Conservation (phyloP, 2,329 filamentous ascomycete species). For the Pseudogymnoascus sp. region DNA sequence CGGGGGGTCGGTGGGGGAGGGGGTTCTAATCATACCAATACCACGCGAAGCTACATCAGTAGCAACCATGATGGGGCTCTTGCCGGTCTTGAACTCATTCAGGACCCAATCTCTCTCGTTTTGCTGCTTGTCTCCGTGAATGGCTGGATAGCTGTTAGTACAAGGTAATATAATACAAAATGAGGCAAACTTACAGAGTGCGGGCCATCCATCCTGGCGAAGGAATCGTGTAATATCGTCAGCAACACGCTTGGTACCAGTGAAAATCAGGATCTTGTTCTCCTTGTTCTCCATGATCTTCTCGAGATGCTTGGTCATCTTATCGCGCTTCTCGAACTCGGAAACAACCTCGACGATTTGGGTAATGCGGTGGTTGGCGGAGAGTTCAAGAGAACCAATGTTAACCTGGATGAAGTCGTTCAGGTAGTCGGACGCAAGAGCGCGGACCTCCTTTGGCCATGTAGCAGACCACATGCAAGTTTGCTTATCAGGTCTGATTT, state of each 20-base stretch:
- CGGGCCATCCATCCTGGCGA: conserved; percentile 95
- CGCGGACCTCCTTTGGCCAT: conserved; percentile 97
- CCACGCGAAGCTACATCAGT: conserved; percentile 99
- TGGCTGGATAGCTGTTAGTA: conserved; percentile 53
- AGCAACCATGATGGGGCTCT: conserved; percentile 99
- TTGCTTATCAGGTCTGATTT: conserved; percentile 96
- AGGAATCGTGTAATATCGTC: conserved; percentile 97
- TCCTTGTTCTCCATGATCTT: conserved; percentile 94
- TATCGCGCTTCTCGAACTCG: conserved; percentile 95
- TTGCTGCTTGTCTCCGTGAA: conserved; percentile 98
- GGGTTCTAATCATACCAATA: conserved; percentile 91
- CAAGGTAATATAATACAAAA: conserved; percentile 38
- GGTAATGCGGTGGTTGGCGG: conserved; percentile 95
- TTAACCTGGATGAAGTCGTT: conserved; percentile 98
- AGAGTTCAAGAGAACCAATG: conserved; percentile 90
- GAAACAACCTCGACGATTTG: conserved; percentile 95
- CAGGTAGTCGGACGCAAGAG: conserved; percentile 82
- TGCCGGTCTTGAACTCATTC: conserved; percentile 98
- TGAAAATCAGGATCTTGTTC: conserved; percentile 96
- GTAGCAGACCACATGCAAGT: conserved; percentile 99
- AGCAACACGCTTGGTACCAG: conserved; percentile 85
- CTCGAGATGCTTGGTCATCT: conserved; percentile 95
- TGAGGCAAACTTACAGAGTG: conserved; percentile 66
- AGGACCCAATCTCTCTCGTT: conserved; percentile 99
- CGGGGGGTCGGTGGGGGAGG: conserved; percentile 34